Base-by-base conservation (phyloP, 2,329 filamentous ascomycete species). In the Basipetospora chlamydospora region DNA sequence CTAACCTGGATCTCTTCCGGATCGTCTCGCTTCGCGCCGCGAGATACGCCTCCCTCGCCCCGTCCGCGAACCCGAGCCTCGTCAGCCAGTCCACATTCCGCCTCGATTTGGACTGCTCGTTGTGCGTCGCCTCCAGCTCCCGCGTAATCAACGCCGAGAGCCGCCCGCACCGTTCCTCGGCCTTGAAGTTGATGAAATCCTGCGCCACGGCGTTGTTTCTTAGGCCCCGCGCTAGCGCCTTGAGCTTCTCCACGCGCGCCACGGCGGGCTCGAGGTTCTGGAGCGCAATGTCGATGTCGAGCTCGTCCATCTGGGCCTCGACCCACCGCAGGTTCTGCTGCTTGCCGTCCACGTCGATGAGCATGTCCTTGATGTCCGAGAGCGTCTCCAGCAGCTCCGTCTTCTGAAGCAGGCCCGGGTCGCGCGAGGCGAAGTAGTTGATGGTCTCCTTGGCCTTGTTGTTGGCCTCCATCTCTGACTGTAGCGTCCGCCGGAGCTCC, bases 281-380 rank as follows among this genome's bases (percentile, higher is more conserved):
- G 35, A 95, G 67, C 0, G 90, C 88, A 49, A 98, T 87, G 48
- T 93, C 80, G 47, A 96, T 96, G 50, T 98, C 90, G 5, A 98
- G 72, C 50, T 93, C 85, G 51, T 98, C 90, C 55, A 98, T 82
- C 58, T 96, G 85, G 36, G 77, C 76, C 54, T 98, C 90, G 0
- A 98, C 85, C 85, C 85, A 95, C 37, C 88, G 81, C 32, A 98
- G 69, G 52, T 90, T 95, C 53, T 96, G 85, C 55, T 95, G 87
- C 49, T 93, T 93, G 33, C 90, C 90, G 49, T 96, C 90, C 11
- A 94, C 84, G 48, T 98, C 90, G 46, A 98, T 87, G 38, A 94
- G 72, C 60, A 94, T 80, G 53, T 92, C 83, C 51, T 85, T 85
- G 47, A 80, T 76, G 43, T 78, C 75, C 2, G 84, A 85, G 8